phyloP scores from a whole-genome alignment of 768 basidiomycete species.

The Sarcodon sp. region DNA sequence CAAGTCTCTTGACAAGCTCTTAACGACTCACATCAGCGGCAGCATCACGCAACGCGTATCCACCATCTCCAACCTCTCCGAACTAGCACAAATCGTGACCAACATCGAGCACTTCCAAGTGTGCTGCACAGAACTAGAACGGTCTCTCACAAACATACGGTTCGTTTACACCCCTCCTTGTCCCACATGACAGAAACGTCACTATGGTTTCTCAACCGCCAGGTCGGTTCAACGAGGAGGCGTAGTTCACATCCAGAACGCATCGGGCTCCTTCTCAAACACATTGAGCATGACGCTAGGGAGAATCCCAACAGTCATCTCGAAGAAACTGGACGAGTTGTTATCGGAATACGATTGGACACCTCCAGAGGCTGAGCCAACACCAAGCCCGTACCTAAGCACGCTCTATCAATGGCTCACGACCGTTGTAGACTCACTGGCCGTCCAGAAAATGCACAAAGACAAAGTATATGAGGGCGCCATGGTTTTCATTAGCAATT shows the following conservation, averaged over 20 bases:
- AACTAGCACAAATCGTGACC: conserved; percentile 86
- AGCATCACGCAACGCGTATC: conserved; percentile 65
- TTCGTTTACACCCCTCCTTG: conserved; percentile 15
- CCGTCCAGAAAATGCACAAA: conserved; percentile 75
- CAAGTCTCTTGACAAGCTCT: conserved; percentile 77
- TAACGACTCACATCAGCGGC: conserved; percentile 65
- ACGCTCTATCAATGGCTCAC: conserved; percentile 95
- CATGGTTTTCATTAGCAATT: conserved; percentile 76
- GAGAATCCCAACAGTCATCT: conserved; percentile 74
- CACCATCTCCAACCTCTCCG: conserved; percentile 68
- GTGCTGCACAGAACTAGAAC: conserved; percentile 76
- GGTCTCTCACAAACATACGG: conserved; percentile 75
- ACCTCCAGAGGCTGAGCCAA: conserved; percentile 51
- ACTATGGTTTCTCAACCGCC: not conserved
- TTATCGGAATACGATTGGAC: conserved; percentile 94
- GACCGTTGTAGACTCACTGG: conserved; percentile 85
- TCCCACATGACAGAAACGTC: not conserved
- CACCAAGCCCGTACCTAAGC: conserved; percentile 88
- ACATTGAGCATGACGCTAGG: conserved; percentile 58
- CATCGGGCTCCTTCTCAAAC: conserved; percentile 48
- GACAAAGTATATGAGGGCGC: conserved; percentile 85
- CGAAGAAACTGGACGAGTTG: conserved; percentile 89
- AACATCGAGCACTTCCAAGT: conserved; percentile 88
- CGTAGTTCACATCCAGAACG: conserved; percentile 51
- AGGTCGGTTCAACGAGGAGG: conserved; percentile 82